These are phyloP conservation scores for Diplodia intermedia DNA, from an alignment of 2,329 filamentous ascomycete species.

Conservation along the genomic window DNA sequence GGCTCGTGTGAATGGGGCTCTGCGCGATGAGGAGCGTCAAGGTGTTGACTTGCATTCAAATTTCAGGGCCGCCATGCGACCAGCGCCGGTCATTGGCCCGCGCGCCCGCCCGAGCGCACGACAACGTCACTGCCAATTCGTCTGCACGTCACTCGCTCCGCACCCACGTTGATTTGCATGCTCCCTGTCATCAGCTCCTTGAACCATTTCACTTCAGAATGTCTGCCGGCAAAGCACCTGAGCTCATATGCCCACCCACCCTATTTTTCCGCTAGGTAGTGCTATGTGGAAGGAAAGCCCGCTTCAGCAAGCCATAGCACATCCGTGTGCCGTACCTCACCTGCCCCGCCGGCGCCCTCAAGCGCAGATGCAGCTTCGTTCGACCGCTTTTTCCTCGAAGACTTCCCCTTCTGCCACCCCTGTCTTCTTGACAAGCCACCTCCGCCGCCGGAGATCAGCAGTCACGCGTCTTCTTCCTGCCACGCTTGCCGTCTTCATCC, in stretches of 20 bases:
- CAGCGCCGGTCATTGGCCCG: slow-evolving; percentile 23
- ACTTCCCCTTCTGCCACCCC: not conserved
- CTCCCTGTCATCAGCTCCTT: slow-evolving; percentile 4
- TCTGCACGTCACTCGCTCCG: slow-evolving; percentile 23
- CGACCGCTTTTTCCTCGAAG: not conserved
- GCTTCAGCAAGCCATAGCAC: not conserved
- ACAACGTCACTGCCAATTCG: slow-evolving; percentile 24
- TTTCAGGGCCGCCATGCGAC: slow-evolving; percentile 24
- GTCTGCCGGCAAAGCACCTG: not conserved
- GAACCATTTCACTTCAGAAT: not conserved
- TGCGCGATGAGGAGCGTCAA: slow-evolving; percentile 23
- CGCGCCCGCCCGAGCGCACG: slow-evolving; percentile 17
- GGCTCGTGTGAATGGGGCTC: slow-evolving; percentile 21
- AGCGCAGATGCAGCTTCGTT: not conserved
- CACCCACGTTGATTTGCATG: not conserved
- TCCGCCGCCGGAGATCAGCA: not conserved
- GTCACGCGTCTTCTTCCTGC: not conserved
- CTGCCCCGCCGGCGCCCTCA: too few relatives aligned
- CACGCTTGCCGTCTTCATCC: not conserved
- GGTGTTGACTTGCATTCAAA: slow-evolving; percentile 31
- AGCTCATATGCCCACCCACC: not conserved
- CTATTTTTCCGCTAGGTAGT: not conserved
- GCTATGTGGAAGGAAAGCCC: not conserved
- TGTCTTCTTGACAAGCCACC: not conserved
- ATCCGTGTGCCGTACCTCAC: not conserved